Conservation (phyloP, 1,139 yeast species). For the Spencermartinsiella ligniputridi region DNA sequence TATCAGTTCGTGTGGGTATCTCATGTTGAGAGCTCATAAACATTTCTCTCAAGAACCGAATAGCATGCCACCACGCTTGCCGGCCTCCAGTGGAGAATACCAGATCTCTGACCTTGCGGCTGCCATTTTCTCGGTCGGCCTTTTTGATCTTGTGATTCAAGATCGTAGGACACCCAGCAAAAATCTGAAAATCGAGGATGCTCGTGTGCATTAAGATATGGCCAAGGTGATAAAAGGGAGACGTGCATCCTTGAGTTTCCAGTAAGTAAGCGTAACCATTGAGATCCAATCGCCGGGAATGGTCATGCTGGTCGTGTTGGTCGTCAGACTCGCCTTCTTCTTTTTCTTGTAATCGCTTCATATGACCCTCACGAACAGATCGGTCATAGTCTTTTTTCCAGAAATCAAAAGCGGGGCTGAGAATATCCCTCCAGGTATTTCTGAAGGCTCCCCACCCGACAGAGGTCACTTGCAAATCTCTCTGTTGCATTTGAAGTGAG, state of each 20-base stretch:
- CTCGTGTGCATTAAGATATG: constrained; percentile 68
- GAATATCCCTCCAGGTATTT: constrained; percentile 59
- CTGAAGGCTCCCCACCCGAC: constrained; percentile 40
- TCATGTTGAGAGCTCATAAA: constrained; percentile 20
- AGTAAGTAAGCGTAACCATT: constrained; percentile 16
- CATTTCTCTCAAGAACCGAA: constrained; percentile 28
- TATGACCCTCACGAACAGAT: constrained; percentile 2
- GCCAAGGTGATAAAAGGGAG: constrained; percentile 42
- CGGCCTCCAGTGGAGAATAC: constrained; percentile 18
- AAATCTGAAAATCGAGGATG: constrained; percentile 73
- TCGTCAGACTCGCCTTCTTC: constrained; percentile 14
- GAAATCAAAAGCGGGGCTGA: constrained; percentile 58
- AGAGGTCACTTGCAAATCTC: constrained; percentile 53
- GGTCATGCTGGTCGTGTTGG: constrained; percentile 16
- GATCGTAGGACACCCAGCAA: constrained; percentile 78
- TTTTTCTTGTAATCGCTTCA: constrained; percentile 2
- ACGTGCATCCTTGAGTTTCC: constrained; percentile 27
- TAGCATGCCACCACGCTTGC: constrained; percentile 28
- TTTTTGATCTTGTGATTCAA: constrained; percentile 71
- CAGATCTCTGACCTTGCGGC: constrained; percentile 13
- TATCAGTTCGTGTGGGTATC: constrained; percentile 7
- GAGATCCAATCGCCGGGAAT: constrained; percentile 5
- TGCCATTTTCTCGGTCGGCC: constrained; percentile 48
- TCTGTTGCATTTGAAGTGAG: constrained; percentile 70
- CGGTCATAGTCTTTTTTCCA: constrained; percentile 39